Conservation (phyloP, 2,329 filamentous ascomycete species). For the Aspergillus phoenicis region DNA sequence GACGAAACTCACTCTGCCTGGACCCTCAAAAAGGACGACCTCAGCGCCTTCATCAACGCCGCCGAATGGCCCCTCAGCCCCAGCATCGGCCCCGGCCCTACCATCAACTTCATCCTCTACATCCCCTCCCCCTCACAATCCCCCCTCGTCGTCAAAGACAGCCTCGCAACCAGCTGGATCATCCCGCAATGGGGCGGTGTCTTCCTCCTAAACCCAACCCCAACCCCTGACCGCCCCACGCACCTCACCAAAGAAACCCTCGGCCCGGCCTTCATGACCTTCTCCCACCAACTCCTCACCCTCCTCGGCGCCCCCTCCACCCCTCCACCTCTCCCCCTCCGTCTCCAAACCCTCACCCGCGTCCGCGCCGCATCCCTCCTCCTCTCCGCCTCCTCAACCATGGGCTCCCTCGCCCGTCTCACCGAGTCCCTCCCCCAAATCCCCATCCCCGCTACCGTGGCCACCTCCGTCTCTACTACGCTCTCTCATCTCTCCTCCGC, state of each 20-base stretch:
- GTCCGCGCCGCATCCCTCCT: slow-evolving; percentile 83
- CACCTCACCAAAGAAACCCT: slow-evolving; percentile 68
- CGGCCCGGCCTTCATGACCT: slow-evolving; percentile 80
- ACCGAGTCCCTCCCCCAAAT: slow-evolving; percentile 84
- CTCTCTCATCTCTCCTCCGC: slow-evolving; percentile 76
- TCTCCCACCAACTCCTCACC: slow-evolving; percentile 85
- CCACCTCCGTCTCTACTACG: slow-evolving; percentile 78
- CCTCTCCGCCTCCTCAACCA: slow-evolving; percentile 85
- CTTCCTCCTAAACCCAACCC: slow-evolving; percentile 63
- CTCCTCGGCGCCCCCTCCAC: slow-evolving; percentile 82
- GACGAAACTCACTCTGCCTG: slow-evolving; percentile 60
- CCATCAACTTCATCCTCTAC: slow-evolving; percentile 94
- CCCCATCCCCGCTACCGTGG: slow-evolving; percentile 83
- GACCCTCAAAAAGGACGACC: slow-evolving; percentile 77
- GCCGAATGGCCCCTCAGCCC: slow-evolving; percentile 96
- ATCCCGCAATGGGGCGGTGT: slow-evolving; percentile 94
- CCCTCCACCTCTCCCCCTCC: slow-evolving; percentile 76
- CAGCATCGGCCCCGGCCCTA: slow-evolving; percentile 89
- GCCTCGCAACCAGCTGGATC: slow-evolving; percentile 75
- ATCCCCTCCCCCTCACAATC: slow-evolving; percentile 70
- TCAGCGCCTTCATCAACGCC: slow-evolving; percentile 94
- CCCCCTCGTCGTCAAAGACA: slow-evolving; percentile 63
- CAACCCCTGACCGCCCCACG: slow-evolving; percentile 41
- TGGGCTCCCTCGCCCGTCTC: slow-evolving; percentile 88
- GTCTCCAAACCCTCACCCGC: slow-evolving; percentile 81